Evolutionary conservation across 495 filamentous ascomycete genomes (phyloP).

Genomic region (Venustampulla echinocandica): DNA sequence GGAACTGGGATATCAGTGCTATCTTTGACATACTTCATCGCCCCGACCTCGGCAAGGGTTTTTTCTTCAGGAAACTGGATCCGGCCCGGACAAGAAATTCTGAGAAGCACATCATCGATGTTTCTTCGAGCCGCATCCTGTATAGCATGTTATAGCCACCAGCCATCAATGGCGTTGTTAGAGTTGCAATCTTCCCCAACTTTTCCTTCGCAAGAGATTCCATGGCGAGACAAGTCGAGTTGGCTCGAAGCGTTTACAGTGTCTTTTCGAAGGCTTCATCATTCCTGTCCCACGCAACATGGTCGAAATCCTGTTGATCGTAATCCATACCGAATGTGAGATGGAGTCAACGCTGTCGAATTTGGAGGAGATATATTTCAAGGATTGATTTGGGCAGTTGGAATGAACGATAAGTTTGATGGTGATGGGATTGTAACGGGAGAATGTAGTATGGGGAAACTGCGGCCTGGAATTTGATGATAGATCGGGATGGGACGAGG

Average conservation of each 20-base stretch:
- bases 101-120: conserved; percentile 7
- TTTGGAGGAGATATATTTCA: too few relatives aligned
- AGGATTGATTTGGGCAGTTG: too few relatives aligned
- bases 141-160: conserved; percentile 26
- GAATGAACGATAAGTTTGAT: too few relatives aligned
- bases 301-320: conserved; percentile 15
- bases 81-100: conserved; percentile 6
- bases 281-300: conserved; percentile 26
- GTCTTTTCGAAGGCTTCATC: conserved; percentile 24
- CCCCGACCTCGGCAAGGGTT: conserved; percentile 32
- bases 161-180: conserved; percentile 14
- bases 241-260: conserved; percentile 10
- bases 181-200: conserved; percentile 14
- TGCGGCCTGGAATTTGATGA: too few relatives aligned
- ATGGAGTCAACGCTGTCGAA: too few relatives aligned
- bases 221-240: background rate
- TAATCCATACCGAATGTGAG: background rate
- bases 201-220: conserved; percentile 12
- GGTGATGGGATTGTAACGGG: too few relatives aligned
- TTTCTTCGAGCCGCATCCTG: conserved; percentile 13
- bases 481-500: too few relatives aligned
- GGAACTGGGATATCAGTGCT: conserved; percentile 35
- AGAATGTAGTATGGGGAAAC: too few relatives aligned
- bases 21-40: conserved; percentile 32
- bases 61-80: conserved; percentile 31